Base-by-base conservation (phyloP, 176 grass and related monocot genomes). In the Musa itinerans region DNA sequence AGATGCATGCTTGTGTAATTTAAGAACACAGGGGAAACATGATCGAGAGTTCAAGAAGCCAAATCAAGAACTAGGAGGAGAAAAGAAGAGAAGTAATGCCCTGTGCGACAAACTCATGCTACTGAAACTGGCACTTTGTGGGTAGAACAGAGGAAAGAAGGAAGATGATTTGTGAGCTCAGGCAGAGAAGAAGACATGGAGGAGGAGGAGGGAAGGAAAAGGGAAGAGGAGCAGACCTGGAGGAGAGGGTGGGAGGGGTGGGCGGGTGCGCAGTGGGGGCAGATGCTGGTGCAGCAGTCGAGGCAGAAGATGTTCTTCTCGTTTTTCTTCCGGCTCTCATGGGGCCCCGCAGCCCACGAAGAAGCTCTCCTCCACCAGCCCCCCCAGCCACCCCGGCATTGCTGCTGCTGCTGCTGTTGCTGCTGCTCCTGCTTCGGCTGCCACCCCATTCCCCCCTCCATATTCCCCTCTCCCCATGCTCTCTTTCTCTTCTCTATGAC, bases 281-380 rank as follows among this genome's bases (percentile, higher is more conserved):
- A 96, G 80, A 96, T 80, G 85, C 93, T 90, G 69, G 85, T 64
- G 79, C 89, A 84, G 85, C 93, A 96, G 21, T 84, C 81, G n/a
- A 96, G 87, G 86, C 93, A 96, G 78, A 96, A 96, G 83, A 96
- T 90, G 87, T 96, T 96, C 89, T 96, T 96, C 83, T 96, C 93
- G 82, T 96, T 96, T 86, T 82, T 96, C 93, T 92, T 96, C 61
- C 59, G 68, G 74, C 81, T 77, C 75, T 79, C 81, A 84, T 96
- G 93, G 93, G 20, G 82, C 83, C 43, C 16, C 68, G 78, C 93
- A 96, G n/a, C 69, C 83, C 57, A 87, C 87, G 85, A 96, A 96
- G 87, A 96, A 96, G 79, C 76, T 89, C 87, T 86, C 93, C 79
- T 89, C 89, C 75, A 96, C 83, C 67, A 96, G 74, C 0, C 70